phyloP scores from a whole-genome alignment of 345 rosid genomes.

The Viola odorata region DNA sequence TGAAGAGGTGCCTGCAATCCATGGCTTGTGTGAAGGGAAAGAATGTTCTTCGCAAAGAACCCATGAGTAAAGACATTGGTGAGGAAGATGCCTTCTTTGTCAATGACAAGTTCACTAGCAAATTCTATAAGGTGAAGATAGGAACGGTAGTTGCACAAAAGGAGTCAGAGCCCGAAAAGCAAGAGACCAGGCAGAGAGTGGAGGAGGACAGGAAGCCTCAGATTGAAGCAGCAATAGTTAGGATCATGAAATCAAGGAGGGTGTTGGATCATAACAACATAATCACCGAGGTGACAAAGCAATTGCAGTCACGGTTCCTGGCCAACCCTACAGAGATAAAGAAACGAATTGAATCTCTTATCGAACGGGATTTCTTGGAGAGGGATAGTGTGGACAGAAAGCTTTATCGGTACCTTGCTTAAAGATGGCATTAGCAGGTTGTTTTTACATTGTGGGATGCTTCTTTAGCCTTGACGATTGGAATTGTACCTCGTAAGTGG shows the following conservation, averaged over 20 bases:
- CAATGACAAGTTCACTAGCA: slow-evolving; percentile 88
- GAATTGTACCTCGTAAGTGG: slow-evolving; percentile 11
- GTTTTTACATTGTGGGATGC: slow-evolving; percentile 11
- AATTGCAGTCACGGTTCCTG: slow-evolving; percentile 88
- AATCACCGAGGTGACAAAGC: slow-evolving; percentile 90
- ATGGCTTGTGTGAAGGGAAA: slow-evolving; percentile 90
- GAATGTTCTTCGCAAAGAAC: slow-evolving; percentile 91
- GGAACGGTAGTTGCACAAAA: slow-evolving; percentile 98
- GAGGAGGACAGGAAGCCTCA: slow-evolving; percentile 99
- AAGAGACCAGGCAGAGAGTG: slow-evolving; percentile 95
- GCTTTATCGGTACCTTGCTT: slow-evolving; percentile 90
- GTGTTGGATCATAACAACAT: slow-evolving; percentile 92
- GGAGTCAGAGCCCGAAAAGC: slow-evolving; percentile 97
- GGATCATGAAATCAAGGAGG: slow-evolving; percentile 98
- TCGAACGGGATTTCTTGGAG: slow-evolving; percentile 96
- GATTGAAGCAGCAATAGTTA: slow-evolving; percentile 95
- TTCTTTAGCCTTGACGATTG: slow-evolving; percentile 13
- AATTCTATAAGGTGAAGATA: slow-evolving; percentile 94
- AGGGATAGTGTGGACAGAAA: slow-evolving; percentile 82
- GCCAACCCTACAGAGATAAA: slow-evolving; percentile 94
- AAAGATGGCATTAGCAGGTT: slow-evolving; percentile 18
- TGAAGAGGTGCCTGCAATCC: slow-evolving; percentile 90
- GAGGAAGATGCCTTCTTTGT: slow-evolving; percentile 80
- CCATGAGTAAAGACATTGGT: slow-evolving; percentile 92
- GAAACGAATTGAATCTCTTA: slow-evolving; percentile 94